A percentile compares a stretch with the other conserved stretches of the same genome.
Conservation (phyloP, 2,329 filamentous ascomycete species). For the Elsinoe perseae region DNA sequence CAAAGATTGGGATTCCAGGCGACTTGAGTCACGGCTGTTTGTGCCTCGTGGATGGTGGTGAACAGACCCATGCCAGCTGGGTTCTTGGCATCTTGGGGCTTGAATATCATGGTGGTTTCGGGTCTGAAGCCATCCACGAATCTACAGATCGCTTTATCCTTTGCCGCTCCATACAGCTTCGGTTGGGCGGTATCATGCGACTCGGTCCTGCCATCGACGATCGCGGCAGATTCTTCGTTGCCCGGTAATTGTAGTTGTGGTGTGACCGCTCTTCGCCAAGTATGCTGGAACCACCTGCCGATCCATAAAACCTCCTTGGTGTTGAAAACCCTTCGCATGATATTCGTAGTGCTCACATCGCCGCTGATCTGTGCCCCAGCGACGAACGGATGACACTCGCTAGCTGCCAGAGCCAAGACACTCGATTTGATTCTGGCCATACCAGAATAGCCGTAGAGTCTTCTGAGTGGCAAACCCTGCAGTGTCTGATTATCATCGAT, state of each 20-base stretch:
- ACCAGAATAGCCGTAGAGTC: slow-evolving; percentile 43
- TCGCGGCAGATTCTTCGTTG: slow-evolving; percentile 28
- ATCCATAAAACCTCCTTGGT: slow-evolving; percentile 45
- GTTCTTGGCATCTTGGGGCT: slow-evolving; percentile 21
- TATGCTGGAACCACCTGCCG: slow-evolving; percentile 51
- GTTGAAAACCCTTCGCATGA: slow-evolving; percentile 43
- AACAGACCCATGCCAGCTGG: slow-evolving; percentile 21
- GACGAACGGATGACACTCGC: slow-evolving; percentile 48
- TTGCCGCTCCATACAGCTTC: neutral
- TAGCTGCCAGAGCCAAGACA: slow-evolving; percentile 39
- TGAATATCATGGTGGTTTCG: slow-evolving; percentile 23
- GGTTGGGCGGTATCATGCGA: neutral
- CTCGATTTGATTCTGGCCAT: slow-evolving; percentile 31
- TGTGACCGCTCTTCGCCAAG: slow-evolving; percentile 38
- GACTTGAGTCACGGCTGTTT: slow-evolving; percentile 37
- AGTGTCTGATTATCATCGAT: slow-evolving; percentile 49
- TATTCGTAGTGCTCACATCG: slow-evolving; percentile 44
- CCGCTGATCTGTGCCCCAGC: slow-evolving; percentile 48
- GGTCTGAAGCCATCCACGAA: slow-evolving; percentile 38
- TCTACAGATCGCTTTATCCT: slow-evolving; percentile 25
- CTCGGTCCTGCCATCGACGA: slow-evolving; percentile 22
- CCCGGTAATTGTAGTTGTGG: neutral
- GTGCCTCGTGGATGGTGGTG: slow-evolving; percentile 40
- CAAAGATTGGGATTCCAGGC: slow-evolving; percentile 46
- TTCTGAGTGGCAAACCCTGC: slow-evolving; percentile 42